These are phyloP conservation scores for Martensiomyces pterosporus DNA, from an alignment of 192 early-diverging fungal species.

Conservation along the genomic window DNA sequence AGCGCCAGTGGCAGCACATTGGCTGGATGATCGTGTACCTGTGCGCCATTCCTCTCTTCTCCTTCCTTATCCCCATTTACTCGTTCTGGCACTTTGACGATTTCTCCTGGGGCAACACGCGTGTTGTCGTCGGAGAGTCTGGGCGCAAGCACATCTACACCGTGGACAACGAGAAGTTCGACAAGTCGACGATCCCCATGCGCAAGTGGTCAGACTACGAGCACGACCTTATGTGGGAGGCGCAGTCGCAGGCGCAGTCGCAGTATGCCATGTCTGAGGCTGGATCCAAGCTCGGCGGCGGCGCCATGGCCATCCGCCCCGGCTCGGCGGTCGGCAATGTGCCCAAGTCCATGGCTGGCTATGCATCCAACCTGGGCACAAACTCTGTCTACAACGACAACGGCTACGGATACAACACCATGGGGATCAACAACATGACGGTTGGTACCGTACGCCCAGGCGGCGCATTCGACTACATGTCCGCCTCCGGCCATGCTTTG, in stretches of 20 bases:
- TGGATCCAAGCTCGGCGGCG: slow-evolving; percentile 42
- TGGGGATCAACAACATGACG: slow-evolving; percentile 30
- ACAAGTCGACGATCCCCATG: slow-evolving; percentile 68
- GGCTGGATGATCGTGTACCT: slow-evolving; percentile 98
- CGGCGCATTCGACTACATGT: slow-evolving; percentile 23
- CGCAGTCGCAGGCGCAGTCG: slow-evolving; percentile 3
- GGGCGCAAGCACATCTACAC: slow-evolving; percentile 67
- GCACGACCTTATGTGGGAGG: slow-evolving; percentile 59
- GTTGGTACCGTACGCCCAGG: slow-evolving; percentile 10
- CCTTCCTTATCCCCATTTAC: slow-evolving; percentile 78
- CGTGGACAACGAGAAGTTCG: slow-evolving; percentile 76
- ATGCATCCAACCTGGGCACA: slow-evolving; percentile 38
- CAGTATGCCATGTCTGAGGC: slow-evolving; percentile 39
- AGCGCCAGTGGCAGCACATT: slow-evolving; percentile 88
- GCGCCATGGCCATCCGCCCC: slow-evolving; percentile 27
- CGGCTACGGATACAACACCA: slow-evolving; percentile 49
- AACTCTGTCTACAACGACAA: slow-evolving; percentile 50
- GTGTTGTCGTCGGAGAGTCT: slow-evolving; percentile 83
- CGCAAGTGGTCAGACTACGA: slow-evolving; percentile 83
- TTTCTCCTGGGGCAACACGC: slow-evolving; percentile 99
- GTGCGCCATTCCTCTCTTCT: slow-evolving; percentile 85
- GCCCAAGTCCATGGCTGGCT: slow-evolving; percentile 47
- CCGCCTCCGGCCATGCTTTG: slow-evolving; percentile 31
- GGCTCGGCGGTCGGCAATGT: slow-evolving; percentile 50
- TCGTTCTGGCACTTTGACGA: slow-evolving; percentile 99